Evolutionary conservation across 2,329 filamentous ascomycete species (phyloP).

Genomic region (Alternaria brassicicola): DNA sequence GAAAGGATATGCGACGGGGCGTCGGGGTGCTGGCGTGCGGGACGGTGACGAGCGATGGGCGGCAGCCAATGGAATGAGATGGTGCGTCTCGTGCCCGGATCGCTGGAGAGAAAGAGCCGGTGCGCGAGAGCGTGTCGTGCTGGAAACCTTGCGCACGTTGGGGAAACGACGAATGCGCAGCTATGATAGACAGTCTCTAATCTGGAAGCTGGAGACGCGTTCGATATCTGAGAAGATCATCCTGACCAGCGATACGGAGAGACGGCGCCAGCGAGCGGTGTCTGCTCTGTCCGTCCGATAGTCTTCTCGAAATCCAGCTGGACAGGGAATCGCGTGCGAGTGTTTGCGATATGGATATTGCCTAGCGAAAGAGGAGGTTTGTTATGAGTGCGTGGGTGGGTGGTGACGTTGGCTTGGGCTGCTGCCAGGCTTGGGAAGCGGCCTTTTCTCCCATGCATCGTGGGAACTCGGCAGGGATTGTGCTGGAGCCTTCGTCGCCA

Average conservation of each 20-base stretch:
- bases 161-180: conserved; percentile 29
- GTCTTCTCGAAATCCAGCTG: not conserved
- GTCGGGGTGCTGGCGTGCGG: conserved; percentile 29
- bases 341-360: conserved; percentile 4
- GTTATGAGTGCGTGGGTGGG: conserved; percentile 1
- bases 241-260: conserved; percentile 23
- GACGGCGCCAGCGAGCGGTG: conserved; percentile 12
- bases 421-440: conserved; percentile 23
- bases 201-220: conserved; percentile 22
- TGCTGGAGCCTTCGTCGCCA: not conserved
- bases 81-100: conserved; percentile 37
- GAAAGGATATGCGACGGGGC: conserved; percentile 46
- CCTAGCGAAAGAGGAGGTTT: not conserved
- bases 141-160: conserved; percentile 39
- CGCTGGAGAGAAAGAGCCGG: conserved; percentile 39
- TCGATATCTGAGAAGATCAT: conserved; percentile 24
- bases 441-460: conserved; percentile 17
- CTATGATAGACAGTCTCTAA: conserved; percentile 26
- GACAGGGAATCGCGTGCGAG: not conserved
- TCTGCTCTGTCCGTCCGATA: not conserved
- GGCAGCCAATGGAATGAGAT: conserved; percentile 42
- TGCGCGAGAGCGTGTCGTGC: conserved; percentile 35
- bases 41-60: conserved; percentile 23
- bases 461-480: conserved; percentile 26
- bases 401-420: conserved; percentile 24